These are phyloP conservation scores for Pyrus communis DNA, from an alignment of 306 rosid genomes.

Conservation along the genomic window DNA sequence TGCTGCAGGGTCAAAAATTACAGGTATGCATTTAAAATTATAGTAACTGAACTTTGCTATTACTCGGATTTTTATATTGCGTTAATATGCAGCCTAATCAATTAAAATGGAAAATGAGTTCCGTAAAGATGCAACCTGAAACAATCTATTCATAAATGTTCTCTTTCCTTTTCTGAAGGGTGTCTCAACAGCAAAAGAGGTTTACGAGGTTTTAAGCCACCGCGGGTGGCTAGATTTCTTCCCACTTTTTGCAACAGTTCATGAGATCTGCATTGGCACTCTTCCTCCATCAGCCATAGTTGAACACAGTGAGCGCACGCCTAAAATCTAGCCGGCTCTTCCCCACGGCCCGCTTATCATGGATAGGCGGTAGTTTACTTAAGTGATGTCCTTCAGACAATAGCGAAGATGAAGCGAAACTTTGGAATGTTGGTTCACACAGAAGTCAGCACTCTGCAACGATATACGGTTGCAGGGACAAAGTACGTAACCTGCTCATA, in stretches of 20 bases:
- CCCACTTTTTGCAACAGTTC: constrained; percentile 78
- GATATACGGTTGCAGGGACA: neutral
- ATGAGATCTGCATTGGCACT: constrained; percentile 66
- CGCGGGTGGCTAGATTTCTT: constrained; percentile 80
- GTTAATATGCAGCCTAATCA: neutral
- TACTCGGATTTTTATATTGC: neutral
- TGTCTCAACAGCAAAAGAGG: constrained; percentile 81
- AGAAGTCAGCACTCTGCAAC: neutral
- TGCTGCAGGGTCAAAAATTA: constrained; percentile 87
- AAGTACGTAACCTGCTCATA: neutral
- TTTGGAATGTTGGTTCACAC: constrained; percentile 5
- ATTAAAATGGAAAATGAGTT: neutral
- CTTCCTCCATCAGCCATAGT: constrained; percentile 92
- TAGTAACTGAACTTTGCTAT: neutral
- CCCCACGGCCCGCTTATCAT: neutral
- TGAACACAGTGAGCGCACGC: constrained; percentile 38
- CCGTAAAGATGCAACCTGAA: too few relatives aligned
- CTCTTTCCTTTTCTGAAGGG: constrained; percentile 44
- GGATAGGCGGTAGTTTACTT: constrained; percentile 2
- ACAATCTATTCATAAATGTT: neutral
- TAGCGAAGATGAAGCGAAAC: neutral
- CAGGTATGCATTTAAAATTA: constrained; percentile 45
- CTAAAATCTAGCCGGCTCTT: constrained; percentile 26
- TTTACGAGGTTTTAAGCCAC: constrained; percentile 66
- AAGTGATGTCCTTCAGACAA: neutral